Evolutionary conservation across 1,139 yeast genomes (phyloP), one percentile per base, ranked within the genome.

Genomic region (Yamadazyma triangularis): DNA sequence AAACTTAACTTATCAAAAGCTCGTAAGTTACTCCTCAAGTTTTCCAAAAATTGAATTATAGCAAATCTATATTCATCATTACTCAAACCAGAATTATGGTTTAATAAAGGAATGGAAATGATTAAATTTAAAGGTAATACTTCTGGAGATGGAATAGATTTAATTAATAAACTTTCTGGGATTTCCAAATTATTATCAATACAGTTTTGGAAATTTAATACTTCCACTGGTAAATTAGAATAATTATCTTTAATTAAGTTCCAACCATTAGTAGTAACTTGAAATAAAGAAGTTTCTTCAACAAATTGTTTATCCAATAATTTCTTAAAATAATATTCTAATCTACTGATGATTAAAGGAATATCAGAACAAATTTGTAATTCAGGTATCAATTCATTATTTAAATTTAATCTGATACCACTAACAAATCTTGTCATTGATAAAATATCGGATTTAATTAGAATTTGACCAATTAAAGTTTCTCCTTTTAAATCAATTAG

Each of bases 181-280:
- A 73, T 40, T 20, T 64, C 69, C 23, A 57, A 35, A 8, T 65
- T 66, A 20, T 51, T 56, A 4, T 58, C 47, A 3, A 64, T 49
- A 15, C 62, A 37, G 13, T 59, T 56, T 28, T 64, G 56, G 36
- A 64, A 67, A 27, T 54, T 52, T 20, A 56, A 40, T 4, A 72
- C 56, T 23, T 71, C 70, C 1, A 45, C 37, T 1, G 79, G 76
- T 4, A 74, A 44, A 13, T 48, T 44, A 3, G 56, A 37, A 19
- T 45, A 35, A 23, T 38, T 38, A 2, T 44, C 44, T 19, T 40
- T 45, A 23, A 64, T 40, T 13, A 65, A 39, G 9, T 48, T 47
- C 79, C 82, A 73, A 1, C 69, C 70, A 38, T 70, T 77, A 1
- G 71, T 59, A 1, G 83, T 70, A 37, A 75, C 51, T 44, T 73